Percentiles rank a stretch among this genome's conserved stretches.
Conservation (phyloP, 148 eudicot species). For the Talinum fruticosum region DNA sequence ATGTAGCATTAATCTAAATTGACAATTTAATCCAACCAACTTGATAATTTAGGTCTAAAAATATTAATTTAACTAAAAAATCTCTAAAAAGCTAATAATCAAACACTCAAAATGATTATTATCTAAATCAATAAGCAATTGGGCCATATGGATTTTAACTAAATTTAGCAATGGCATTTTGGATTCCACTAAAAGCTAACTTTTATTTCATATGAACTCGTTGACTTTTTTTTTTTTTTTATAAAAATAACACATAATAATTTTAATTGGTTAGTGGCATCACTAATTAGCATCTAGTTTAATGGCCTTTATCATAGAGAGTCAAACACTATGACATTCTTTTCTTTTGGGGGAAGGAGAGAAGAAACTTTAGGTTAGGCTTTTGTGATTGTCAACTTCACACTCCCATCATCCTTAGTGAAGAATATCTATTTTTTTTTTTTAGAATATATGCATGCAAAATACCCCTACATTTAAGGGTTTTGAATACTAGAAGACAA, state of each 20-base stretch:
- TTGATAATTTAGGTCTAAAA: too few species aligned
- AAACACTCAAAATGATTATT: not conserved
- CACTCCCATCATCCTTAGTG: conserved; percentile 14
- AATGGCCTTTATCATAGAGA: conserved; percentile 18
- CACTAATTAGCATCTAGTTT: conserved; percentile 26
- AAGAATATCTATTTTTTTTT: conserved; percentile 1
- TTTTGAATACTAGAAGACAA: conserved; percentile 19
- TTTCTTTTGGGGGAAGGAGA: conserved; percentile 20
- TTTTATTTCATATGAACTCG: not conserved
- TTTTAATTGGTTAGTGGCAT: conserved; percentile 17
- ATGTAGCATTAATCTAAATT: too few species aligned
- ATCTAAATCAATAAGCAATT: not conserved
- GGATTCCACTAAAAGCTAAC: conserved; percentile 1
- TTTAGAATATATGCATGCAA: conserved; percentile 17
- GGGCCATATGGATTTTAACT: not conserved
- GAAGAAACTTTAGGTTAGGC: conserved; percentile 19
- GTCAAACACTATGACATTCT: conserved; percentile 29
- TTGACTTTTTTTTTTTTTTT: not conserved
- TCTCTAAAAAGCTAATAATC: too few species aligned
- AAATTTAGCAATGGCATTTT: not conserved
- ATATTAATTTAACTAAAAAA: too few species aligned
- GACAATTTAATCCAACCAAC: too few species aligned
- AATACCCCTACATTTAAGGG: conserved; percentile 10
- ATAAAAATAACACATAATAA: not conserved
- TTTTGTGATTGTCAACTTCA: conserved; percentile 52